Evolutionary conservation across 2,329 filamentous ascomycete species (phyloP), one percentile per base, ranked within the genome.

Genomic region (Thielaviopsis populi): DNA sequence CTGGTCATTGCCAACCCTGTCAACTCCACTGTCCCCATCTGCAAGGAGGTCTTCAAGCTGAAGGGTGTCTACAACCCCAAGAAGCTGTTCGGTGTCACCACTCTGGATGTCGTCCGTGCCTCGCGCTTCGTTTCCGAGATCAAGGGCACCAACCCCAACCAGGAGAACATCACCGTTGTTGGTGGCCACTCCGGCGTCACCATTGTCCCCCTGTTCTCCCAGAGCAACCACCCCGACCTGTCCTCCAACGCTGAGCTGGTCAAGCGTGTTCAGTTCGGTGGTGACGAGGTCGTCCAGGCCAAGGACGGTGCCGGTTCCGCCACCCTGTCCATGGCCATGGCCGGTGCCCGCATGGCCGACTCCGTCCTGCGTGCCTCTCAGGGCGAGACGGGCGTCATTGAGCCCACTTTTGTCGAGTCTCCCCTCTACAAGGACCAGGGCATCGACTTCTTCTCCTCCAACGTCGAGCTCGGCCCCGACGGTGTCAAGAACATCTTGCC

Each of bases 1-100:
- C 85, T 97, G 75, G 85, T 99, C 82, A 99, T 99, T 80, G 85
- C 91, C 78, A 99, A 99, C 86, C 94, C 94, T 68, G 91, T 99
- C 80, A 99, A 99, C 90, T 96, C 91, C 72, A 99, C 94, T 74
- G 94, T 99, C 73, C 94, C 94, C 75, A 99, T 99, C 79, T 87
- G 86, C 75, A 87, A 90, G 75, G 94, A 97, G 84, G 86, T 97
- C 75, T 95, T 91, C 89, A 97, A 97, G 87, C 79, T 83, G 76
- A 83, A 80, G 72, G 91, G 91, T 70, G 92, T 97, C 80, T 99
- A 96, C 87, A 92, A 99, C 86, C 91, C 94, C 77, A 95, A 95
- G 87, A 89, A 89, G 74, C 89, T 99, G 72, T 99, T 99, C 80
- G 94, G 94, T 82, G 94, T 99, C 75, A 99, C 94, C 79, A 97